Percentiles rank a stretch among this genome's conserved stretches.
phyloP scores from a whole-genome alignment of 176 grass and related monocot species.

The Oryza longistaminata region DNA sequence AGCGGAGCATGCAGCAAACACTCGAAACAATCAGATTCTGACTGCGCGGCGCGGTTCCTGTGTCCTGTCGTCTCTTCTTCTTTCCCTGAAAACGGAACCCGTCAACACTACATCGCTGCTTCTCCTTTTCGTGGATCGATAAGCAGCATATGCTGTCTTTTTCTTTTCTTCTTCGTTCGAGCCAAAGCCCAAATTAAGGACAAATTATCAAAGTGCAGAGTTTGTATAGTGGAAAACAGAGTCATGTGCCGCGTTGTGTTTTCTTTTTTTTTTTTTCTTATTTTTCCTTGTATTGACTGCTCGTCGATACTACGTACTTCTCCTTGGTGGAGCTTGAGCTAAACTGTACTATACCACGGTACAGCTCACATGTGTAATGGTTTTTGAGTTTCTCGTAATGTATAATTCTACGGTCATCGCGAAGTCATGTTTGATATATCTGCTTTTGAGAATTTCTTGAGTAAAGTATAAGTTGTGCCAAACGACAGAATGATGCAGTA shows the following conservation, averaged over 20 bases:
- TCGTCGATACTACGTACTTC: background rate
- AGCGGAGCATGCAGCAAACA: background rate
- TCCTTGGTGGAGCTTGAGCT: no score
- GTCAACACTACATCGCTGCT: background rate
- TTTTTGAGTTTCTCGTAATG: no score
- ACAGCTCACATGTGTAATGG: no score
- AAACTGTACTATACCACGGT: no score
- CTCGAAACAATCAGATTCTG: background rate
- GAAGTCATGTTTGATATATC: no score
- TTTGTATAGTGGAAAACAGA: background rate
- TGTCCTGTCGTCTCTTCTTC: background rate
- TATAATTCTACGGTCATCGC: no score
- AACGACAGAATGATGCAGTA: no score
- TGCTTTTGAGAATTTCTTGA: no score
- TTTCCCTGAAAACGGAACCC: background rate
- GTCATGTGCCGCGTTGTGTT: background rate
- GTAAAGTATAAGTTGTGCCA: no score
- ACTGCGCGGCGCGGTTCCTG: background rate
- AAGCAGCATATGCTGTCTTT: no score
- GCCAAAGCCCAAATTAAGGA: background rate
- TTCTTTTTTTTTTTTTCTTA: no score
- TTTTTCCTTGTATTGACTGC: background rate
- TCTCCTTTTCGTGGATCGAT: background rate
- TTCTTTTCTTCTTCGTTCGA: background rate
- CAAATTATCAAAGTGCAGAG: background rate